A percentile compares a stretch with the other conserved stretches of the same genome.
phyloP scores from a whole-genome alignment of 2,329 filamentous ascomycete genomes.

The Dactylonectria estremocensis region DNA sequence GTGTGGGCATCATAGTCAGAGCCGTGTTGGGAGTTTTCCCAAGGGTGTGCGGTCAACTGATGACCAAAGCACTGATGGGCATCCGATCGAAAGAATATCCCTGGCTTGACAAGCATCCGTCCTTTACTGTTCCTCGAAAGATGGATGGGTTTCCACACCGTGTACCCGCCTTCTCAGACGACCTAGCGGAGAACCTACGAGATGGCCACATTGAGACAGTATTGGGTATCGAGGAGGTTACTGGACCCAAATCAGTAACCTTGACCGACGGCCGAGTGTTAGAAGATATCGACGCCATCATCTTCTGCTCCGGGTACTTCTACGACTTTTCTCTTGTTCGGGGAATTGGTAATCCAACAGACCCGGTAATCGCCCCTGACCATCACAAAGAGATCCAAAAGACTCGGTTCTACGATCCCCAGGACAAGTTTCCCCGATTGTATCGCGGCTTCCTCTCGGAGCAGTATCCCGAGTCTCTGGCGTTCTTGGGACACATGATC shows the following conservation, averaged over 20 bases:
- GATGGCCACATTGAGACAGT: conserved; percentile 48
- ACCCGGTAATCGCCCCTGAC: conserved; percentile 47
- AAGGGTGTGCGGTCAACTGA: conserved; percentile 26
- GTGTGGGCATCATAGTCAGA: conserved; percentile 43
- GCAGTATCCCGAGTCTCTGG: conserved; percentile 52
- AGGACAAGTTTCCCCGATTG: conserved; percentile 48
- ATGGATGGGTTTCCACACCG: conserved; percentile 43
- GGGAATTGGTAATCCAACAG: conserved; percentile 48
- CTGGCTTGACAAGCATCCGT: conserved; percentile 33
- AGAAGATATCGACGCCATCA: conserved; percentile 52
- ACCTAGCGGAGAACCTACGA: conserved; percentile 48
- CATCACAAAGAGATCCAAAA: conserved; percentile 42
- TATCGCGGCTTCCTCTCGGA: conserved; percentile 52
- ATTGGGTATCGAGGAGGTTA: conserved; percentile 47
- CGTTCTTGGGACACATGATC: conserved; percentile 48
- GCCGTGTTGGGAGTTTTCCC: conserved; percentile 33
- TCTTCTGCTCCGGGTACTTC: conserved; percentile 53
- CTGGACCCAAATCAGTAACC: conserved; percentile 48
- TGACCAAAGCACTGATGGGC: conserved; percentile 37
- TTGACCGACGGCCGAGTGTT: conserved; percentile 51
- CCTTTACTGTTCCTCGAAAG: conserved; percentile 32
- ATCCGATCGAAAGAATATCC: conserved; percentile 42
- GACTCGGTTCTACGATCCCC: conserved; percentile 39
- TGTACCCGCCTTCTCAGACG: conserved; percentile 48
- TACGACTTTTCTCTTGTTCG: conserved; percentile 49